Evolutionary conservation across 208 protist genomes (phyloP), one percentile per base, ranked within the genome.

Genomic region (Phytomonas francai): DNA sequence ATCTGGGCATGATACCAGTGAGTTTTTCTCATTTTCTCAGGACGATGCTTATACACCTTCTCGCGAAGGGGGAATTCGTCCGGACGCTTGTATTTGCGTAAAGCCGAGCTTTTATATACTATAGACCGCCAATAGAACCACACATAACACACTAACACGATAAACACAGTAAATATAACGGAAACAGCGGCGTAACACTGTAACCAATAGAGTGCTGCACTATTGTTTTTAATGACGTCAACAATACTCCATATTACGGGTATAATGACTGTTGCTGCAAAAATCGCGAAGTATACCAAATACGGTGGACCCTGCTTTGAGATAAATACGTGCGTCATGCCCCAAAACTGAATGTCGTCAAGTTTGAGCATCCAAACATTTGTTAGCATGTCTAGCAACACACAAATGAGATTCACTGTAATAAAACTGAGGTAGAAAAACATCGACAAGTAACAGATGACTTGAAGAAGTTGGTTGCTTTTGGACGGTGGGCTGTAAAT

Each of bases 1-100:
- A 76, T 89, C 19, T 67, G 78, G 1, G 87, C 82, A 67, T 96
- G 84, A 67, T 96, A 93, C 90, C 90, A 96, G 72, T 88, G 87
- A 32, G 70, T 78, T 67, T 91, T 93, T 56, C 65, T 51, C 73
- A 85, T 74, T 67, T 86, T 87, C 9, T 78, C 64, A 0, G 65
- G 68, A 29, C 65, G 49, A 65, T 84, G 0, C 29, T 72, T 84
- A 78, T 76, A 87, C 11, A 85, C 78, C 54, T 76, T 75, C 57
- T 78, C 74, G 62, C 86, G 88, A 56, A 86, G 70, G 19, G 51
- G 27, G 69, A 91, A 93, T 33, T 93, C 87, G 78, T 93, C 90
- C 7, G 77, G 71, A 39, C 81, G 51, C 34, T 60, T 63, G 19
- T 79, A 72, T 22, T 83, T 74, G 12, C 42, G 71, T 59, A 86